Evolutionary conservation across 2,329 filamentous ascomycete genomes (phyloP), one percentile per base, ranked within the genome.

Genomic region (Scopulariopsis brevicaulis): DNA sequence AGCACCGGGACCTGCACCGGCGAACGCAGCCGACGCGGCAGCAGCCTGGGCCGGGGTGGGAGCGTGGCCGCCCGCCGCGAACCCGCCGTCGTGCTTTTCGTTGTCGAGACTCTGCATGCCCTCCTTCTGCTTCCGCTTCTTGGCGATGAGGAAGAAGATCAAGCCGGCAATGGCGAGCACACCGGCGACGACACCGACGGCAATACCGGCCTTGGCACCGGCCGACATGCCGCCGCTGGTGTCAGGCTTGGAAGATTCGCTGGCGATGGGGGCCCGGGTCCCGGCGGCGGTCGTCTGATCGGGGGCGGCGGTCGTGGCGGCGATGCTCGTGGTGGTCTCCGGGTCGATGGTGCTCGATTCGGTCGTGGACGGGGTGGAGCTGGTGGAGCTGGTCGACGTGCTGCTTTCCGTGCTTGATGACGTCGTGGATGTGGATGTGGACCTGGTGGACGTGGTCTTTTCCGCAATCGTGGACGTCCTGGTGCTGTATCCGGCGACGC

Each of bases 201-300:
- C 90, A 61, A 96, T 81, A 60, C 94, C 94, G 51, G 90, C 92
- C 71, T 90, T 94, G 50, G 73, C 69, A 34, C 73, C 79, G 10
- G 70, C 61, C 54, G 51, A 32, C 3, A 55, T n/a, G n/a, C 57
- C 58, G 5, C 48, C 50, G n/a, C 24, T 46, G 8, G 56, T 54
- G 46, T 58, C 61, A 54, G 62, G 57, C 28, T 56, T 61, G 8
- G 65, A 61, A 14, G 66, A 53, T 46, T 62, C 37, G 18, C 58
- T 55, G 24, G 51, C 56, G 18, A 53, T 25, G 34, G 56, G 43
- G 10, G 62, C 46, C 3, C 55, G 54, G 12, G 60, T 60, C 2
- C 58, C 53, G 5, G 63, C 58, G 15, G 62, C 54, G 35, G 63
- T 62, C 1, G 28, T 32, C 28, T 18, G 10, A 18, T 46, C 14